phyloP scores from a whole-genome alignment of 495 filamentous ascomycete genomes.

The Trichoderma asperelloides region DNA sequence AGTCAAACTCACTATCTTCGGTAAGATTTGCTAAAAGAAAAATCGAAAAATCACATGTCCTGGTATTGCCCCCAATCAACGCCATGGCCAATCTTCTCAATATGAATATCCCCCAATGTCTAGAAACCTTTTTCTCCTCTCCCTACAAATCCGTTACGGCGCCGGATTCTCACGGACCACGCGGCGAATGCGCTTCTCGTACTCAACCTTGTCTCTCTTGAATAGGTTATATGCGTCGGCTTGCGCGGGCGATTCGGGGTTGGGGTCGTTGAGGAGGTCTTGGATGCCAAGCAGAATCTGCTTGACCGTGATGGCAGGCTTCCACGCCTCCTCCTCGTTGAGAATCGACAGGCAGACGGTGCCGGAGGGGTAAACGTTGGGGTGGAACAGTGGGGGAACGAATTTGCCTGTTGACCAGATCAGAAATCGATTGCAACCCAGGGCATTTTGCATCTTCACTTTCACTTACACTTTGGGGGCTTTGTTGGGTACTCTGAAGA shows the following conservation, averaged over 20 bases:
- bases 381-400: conserved; percentile 89
- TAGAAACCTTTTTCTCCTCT: not conserved
- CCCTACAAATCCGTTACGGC: conserved; percentile 15
- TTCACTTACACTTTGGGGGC: conserved; percentile 82
- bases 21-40: not conserved
- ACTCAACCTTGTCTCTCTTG: conserved; percentile 79
- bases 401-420: conserved; percentile 70
- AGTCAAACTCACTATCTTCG: not conserved
- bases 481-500: conserved; percentile 92
- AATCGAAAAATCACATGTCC: conserved; percentile 2
- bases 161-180: conserved; percentile 83
- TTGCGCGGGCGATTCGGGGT: conserved; percentile 93
- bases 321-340: conserved; percentile 98
- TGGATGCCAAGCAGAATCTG: conserved; percentile 94
- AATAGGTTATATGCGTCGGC: conserved; percentile 96
- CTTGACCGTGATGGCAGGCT: conserved; percentile 95
- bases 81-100: conserved; percentile 6
- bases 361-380: conserved; percentile 96
- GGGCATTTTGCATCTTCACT: conserved; percentile 16
- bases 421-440: not conserved
- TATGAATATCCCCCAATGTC: not conserved
- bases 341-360: conserved; percentile 96
- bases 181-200: conserved; percentile 77
- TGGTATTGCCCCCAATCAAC: conserved; percentile 8
- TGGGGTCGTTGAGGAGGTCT: conserved; percentile 90